A percentile compares a stretch with the other conserved stretches of the same genome.
These are phyloP conservation scores for Sicyos baderoa DNA, from an alignment of 306 rosid species.

Conservation along the genomic window DNA sequence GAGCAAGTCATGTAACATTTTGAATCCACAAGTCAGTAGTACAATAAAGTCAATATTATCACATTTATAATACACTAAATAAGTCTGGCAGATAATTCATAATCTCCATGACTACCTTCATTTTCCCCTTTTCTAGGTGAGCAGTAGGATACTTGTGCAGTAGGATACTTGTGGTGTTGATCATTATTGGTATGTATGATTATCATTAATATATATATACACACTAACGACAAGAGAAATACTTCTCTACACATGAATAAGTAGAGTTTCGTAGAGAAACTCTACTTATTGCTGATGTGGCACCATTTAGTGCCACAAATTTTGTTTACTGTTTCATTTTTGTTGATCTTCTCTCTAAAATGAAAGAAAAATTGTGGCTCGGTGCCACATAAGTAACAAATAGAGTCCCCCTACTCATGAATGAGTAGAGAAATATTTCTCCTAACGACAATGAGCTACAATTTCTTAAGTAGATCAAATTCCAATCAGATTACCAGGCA, in stretches of 20 bases:
- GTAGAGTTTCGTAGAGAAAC: too few relatives aligned
- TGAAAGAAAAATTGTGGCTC: too few relatives aligned
- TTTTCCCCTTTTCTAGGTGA: constrained; percentile 9
- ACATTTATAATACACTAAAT: background rate
- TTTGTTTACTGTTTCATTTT: too few relatives aligned
- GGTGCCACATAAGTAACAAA: too few relatives aligned
- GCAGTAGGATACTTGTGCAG: constrained; percentile 8
- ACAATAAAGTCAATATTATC: background rate
- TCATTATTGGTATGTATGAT: background rate
- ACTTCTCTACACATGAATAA: too few relatives aligned
- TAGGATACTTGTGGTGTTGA: background rate
- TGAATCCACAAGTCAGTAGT: background rate
- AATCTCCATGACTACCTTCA: background rate
- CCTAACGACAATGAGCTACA: background rate
- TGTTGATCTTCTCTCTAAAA: too few relatives aligned
- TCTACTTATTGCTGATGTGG: too few relatives aligned
- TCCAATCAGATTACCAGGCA: background rate
- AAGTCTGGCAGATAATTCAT: background rate
- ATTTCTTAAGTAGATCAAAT: background rate
- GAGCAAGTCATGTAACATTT: background rate
- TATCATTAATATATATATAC: background rate
- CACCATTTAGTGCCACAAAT: too few relatives aligned
- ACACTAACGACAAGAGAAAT: too few relatives aligned
- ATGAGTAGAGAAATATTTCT: too few relatives aligned
- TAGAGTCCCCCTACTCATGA: too few relatives aligned